Evolutionary conservation across 345 rosid species (phyloP), one percentile per base, ranked within the genome.

Genomic region (Populus ilicifolia): DNA sequence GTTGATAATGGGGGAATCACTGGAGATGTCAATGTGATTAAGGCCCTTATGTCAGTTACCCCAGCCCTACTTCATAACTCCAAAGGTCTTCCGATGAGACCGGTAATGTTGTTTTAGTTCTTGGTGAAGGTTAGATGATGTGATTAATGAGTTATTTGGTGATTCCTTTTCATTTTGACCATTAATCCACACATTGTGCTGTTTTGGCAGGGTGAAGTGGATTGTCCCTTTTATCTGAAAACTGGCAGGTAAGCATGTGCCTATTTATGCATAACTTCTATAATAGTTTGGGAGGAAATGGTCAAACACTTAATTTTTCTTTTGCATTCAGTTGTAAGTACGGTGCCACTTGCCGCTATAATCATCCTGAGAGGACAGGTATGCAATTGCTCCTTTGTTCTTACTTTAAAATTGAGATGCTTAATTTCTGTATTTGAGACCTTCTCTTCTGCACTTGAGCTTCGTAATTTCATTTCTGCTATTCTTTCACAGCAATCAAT

Each of bases 361-460:
- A 89, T 89, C 99, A 94, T 82, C 99, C 99, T 80, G 97, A 94
- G 80, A 81, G 98, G 83, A 89, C 82, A 78, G 96, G 99, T 91
- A 89, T 67, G 82, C 76, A 39, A 36, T 69, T 14, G 38, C 59
- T 30, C 43, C 61, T 33, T 35, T 72, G 20, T 3, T 16, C 35
- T 79, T 59, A 17, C 27, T 8, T 33, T 29, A 66, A 69, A 69
- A 27, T 74, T 73, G 6, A 0, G 17, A 54, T 33, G 9, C 56
- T 12, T 27, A 27, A 54, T 69, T 8, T 46, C 29, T 21, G 62
- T 66, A 29, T 23, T 48, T 13, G 5, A 17, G 25, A 46, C 23
- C 29, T 21, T 64, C 1, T 74, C 38, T 68, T 75, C 46, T 25
- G 30, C 6, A 20, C 35, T 18, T 52, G 17, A 5, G 59, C 76